These are phyloP conservation scores for Coemansia sp. DNA, from an alignment of 192 early-diverging fungal genomes.

Conservation along the genomic window DNA sequence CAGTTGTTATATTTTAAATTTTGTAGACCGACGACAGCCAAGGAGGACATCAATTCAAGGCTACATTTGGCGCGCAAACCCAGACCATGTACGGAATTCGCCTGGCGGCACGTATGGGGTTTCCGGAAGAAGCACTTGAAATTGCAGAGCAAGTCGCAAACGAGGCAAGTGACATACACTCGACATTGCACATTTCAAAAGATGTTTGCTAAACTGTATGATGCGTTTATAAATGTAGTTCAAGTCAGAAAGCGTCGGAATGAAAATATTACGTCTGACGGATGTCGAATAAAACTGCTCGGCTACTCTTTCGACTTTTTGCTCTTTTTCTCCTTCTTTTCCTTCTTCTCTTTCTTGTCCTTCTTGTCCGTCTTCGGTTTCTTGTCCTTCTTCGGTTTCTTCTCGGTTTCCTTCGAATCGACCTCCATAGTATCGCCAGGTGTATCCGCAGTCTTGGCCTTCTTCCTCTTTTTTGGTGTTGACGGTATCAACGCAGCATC, in stretches of 20 bases:
- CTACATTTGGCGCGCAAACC: constrained; percentile 14
- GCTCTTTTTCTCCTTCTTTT: constrained; percentile 14
- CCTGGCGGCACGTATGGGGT: constrained; percentile 29
- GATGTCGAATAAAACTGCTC: too few species aligned
- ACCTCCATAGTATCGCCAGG: constrained; percentile 3
- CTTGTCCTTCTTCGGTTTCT: constrained; percentile 22
- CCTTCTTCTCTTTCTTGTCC: constrained; percentile 15
- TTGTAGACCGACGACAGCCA: neutral
- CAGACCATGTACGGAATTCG: constrained; percentile 42
- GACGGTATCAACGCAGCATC: neutral
- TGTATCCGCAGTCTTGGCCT: neutral
- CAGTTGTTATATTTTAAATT: neutral
- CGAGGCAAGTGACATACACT: constrained; percentile 4
- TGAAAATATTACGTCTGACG: too few species aligned
- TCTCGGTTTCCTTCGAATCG: neutral
- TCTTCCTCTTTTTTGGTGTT: constrained; percentile 13
- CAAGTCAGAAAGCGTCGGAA: neutral
- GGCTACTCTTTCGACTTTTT: constrained; percentile 8
- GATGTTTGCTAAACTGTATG: too few species aligned
- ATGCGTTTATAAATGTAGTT: too few species aligned
- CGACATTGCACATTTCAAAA: too few species aligned
- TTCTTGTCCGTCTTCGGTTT: constrained; percentile 16
- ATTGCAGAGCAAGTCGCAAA: constrained; percentile 46
- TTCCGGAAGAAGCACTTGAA: constrained; percentile 24
- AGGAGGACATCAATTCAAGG: constrained; percentile 14